Base-by-base conservation (phyloP, 2,329 filamentous ascomycete species). In the Colletotrichum sp. region DNA sequence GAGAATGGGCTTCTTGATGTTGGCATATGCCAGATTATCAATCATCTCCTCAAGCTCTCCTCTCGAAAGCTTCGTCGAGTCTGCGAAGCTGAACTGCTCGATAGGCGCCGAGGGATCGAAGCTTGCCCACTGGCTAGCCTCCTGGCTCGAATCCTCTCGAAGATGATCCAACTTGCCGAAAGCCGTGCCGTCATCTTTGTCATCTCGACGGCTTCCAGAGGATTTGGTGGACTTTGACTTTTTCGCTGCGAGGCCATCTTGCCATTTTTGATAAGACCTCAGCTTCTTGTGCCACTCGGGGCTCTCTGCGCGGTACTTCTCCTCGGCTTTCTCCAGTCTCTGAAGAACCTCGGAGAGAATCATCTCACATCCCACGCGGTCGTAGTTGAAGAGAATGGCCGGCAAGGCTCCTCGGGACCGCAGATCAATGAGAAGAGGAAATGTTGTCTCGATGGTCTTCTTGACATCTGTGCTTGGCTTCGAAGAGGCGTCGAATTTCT, bases 371-470 rank as follows among this genome's bases (percentile, higher is more conserved):
- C 86, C 83, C 3, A 83, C 82, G 64, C 94, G 91, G 78, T 96
- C 93, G 79, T 94, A 96, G 80, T 95, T 94, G 86, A 96, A 96
- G 2, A 96, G 82, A 15, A 96, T 91, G 0, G 93, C 94, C 0
- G 94, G 94, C 1, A 96, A 86, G 0, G 93, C 93, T 71, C 91
- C 89, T 72, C 92, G 90, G 19, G 87, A 85, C 65, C 94, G 90
- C 1, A 96, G 86, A 36, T 92, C 88, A 19, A 85, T 87, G 0
- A 94, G 85, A 34, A 95, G 83, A 2, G 91, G 88, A 22, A 94
- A 85, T 32, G 66, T 59, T 5, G 71, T 55, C 6, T 28, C 84
- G 77, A 28, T 36, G 16, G 48, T 67, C 27, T 19, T 4, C 15
- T 67, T 19, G 8, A 16, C 15, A 22, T 30, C 4, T 12, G 9